Evolutionary conservation across 768 basidiomycete species (phyloP).

Genomic region (Lactarius trivialis): DNA sequence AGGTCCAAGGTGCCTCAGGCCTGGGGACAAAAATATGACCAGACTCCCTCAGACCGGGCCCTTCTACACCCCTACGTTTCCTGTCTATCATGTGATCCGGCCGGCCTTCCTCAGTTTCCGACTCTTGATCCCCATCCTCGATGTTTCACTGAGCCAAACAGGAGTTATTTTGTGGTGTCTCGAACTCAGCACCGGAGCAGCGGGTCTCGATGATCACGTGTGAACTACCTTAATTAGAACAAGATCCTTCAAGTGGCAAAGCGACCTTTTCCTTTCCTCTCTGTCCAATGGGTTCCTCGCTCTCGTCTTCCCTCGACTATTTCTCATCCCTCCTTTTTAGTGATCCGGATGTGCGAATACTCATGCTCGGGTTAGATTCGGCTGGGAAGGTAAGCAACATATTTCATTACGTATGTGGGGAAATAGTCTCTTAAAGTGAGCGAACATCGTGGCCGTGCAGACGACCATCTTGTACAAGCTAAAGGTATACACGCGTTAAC

Average conservation of each 20-base stretch:
- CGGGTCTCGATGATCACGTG: conserved; percentile 16
- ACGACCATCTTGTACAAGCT: conserved; percentile 75
- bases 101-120: too few relatives aligned
- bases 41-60: too few relatives aligned
- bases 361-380: conserved; percentile 96
- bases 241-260: neutral
- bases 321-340: conserved; percentile 86
- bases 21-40: too few relatives aligned
- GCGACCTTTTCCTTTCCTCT: neutral
- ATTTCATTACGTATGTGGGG: conserved; percentile 8
- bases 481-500: conserved; percentile 45
- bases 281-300: conserved; percentile 77
- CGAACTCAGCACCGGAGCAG: too few relatives aligned
- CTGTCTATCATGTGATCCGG: too few relatives aligned
- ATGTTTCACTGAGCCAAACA: too few relatives aligned
- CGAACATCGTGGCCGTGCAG: conserved; percentile 32
- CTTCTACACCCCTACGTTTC: too few relatives aligned
- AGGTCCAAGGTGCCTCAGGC: too few relatives aligned
- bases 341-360: conserved; percentile 93
- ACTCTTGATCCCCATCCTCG: too few relatives aligned
- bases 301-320: conserved; percentile 83
- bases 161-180: too few relatives aligned
- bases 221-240: neutral
- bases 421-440: conserved; percentile 15
- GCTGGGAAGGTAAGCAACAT: conserved; percentile 73